Evolutionary conservation across 148 eudicot genomes (phyloP).

Genomic region (Chenopodium berlandieri): DNA sequence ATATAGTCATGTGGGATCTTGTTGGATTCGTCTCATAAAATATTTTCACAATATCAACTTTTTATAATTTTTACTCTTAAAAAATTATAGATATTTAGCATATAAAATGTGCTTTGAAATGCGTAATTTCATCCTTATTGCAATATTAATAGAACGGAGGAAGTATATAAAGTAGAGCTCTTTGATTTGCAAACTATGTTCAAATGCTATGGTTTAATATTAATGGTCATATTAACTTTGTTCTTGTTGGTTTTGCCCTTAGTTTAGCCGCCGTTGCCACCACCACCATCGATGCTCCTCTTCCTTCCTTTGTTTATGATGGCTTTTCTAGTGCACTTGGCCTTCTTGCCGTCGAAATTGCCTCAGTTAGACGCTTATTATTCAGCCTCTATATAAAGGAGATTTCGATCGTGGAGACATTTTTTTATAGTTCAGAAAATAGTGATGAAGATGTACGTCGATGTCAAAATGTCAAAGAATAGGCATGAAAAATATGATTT

Average conservation of each 20-base stretch:
- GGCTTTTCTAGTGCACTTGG: slow-evolving; percentile 12
- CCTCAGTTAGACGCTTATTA: background rate
- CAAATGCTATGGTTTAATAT: background rate
- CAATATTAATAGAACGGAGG: no score
- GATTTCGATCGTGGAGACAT: no score
- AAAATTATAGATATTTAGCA: no score
- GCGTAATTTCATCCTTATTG: no score
- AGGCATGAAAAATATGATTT: background rate
- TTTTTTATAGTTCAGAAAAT: no score
- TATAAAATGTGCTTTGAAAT: no score
- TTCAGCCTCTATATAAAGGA: background rate
- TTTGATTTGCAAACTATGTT: background rate
- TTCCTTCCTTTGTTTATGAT: slow-evolving; percentile 11
- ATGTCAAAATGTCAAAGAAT: background rate
- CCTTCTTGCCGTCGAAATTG: slow-evolving; percentile 11
- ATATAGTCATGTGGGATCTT: no score
- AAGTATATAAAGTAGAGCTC: no score
- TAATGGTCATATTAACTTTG: background rate
- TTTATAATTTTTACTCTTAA: no score
- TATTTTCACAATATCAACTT: no score
- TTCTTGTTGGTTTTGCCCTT: slow-evolving; percentile 15
- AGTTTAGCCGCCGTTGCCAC: slow-evolving; percentile 20
- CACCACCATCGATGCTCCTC: slow-evolving; percentile 6
- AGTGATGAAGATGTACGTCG: no score
- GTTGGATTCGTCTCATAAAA: no score